Evolutionary conservation across 148 eudicot species (phyloP).

Genomic region (Persicaria maculosa): DNA sequence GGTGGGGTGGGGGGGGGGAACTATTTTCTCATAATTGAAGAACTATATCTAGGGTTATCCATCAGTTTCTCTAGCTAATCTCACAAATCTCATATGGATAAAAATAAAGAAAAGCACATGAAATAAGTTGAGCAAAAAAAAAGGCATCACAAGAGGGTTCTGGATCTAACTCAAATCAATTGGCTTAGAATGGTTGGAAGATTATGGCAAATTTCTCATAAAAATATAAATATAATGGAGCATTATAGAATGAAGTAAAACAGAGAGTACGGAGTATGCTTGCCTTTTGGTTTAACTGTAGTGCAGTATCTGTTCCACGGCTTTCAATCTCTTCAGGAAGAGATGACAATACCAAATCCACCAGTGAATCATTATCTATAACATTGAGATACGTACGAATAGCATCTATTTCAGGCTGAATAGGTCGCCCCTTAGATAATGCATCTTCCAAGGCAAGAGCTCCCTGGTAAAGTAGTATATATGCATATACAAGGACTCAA

Average conservation of each 20-base stretch:
- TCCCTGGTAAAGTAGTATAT: conserved; percentile 37
- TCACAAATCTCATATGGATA: too few relatives aligned
- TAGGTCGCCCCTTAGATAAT: conserved; percentile 77
- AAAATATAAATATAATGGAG: neutral
- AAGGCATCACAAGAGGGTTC: neutral
- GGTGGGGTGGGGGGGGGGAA: too few relatives aligned
- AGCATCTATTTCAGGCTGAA: conserved; percentile 66
- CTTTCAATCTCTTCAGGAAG: conserved; percentile 78
- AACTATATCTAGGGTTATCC: too few relatives aligned
- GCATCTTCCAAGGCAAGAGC: conserved; percentile 94
- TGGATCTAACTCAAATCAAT: conserved; percentile 1
- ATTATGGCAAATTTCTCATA: neutral
- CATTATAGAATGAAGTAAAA: neutral
- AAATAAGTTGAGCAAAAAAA: neutral
- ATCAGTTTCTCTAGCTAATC: neutral
- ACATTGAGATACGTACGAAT: conserved; percentile 45
- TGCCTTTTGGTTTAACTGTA: conserved; percentile 73
- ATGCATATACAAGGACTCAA: neutral
- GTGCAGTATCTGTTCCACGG: conserved; percentile 57
- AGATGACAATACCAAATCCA: conserved; percentile 70
- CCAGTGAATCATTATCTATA: conserved; percentile 61
- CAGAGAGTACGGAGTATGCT: conserved; percentile 13
- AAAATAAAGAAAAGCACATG: too few relatives aligned
- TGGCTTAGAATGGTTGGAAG: neutral
- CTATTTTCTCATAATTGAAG: too few relatives aligned